Evolutionary conservation across 2,329 filamentous ascomycete species (phyloP), one percentile per base, ranked within the genome.

Genomic region (Dactylonectria macrodidyma): DNA sequence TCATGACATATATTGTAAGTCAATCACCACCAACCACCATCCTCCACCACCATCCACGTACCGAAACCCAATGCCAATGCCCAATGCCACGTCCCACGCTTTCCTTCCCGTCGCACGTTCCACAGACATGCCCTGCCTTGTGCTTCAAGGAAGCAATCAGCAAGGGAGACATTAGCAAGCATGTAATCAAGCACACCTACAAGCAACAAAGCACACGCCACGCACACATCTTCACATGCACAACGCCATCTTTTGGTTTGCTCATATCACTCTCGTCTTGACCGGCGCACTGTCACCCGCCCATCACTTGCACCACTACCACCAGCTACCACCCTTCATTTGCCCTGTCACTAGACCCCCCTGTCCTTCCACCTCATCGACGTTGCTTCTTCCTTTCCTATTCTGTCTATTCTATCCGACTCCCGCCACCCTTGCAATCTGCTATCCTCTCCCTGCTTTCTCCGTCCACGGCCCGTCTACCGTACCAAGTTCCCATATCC

Each of bases 1-100:
- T 77, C 77, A 81, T 81, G 80, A 80, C 80, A 76, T 81, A 81
- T 74, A 81, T 81, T 78, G 80, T 81, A 77, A 81, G 80, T 81
- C 58, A 52, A 62, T 60, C 59, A 66, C 56, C 59, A 65, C 60
- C 72, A 71, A 67, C 59, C 59, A 63, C 51, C 60, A 52, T 66
- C 36, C 62, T 57, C 65, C 64, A 66, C 62, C 58, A 71, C 70
- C 59, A 57, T 64, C 47, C 57, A 34, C 26, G 38, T 9, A 6
- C n/a, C 54, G 26, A 12, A 30, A 46, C 47, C 56, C 33, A 38
- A 11, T 12, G 11, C 26, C 57, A 54, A 55, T 36, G 36, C 66
- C 54, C 63, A 48, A 59, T 64, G 62, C 54, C 61, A 59, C 62
- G 64, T 64, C 67, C 61, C 60, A 71, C 71, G 67, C 69, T 24